Evolutionary conservation across 306 rosid species (phyloP), one percentile per base, ranked within the genome.

Genomic region (Purshia tridentata): DNA sequence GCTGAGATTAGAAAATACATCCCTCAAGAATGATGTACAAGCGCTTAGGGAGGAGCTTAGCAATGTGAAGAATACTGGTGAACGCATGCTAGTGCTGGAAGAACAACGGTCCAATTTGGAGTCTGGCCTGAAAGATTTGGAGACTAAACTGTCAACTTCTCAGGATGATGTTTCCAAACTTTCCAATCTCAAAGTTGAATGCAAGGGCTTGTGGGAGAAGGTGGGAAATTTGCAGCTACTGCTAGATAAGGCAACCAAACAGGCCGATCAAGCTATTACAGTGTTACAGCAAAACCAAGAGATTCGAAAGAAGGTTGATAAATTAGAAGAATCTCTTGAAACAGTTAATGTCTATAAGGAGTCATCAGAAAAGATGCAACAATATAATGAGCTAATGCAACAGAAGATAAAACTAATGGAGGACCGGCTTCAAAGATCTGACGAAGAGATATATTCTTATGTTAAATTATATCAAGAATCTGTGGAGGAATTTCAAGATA

Each of bases 401-500:
- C 87, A 91, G 74, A 94, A 90, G 80, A 81, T 94, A 69, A 82
- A 80, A 65, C 65, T 80, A 22, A 83, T 94, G 89, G 99, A 91
- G 83, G 92, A 83, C 35, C 89, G 86, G 60, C 90, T 94, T 78
- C 88, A 88, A 84, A 87, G 72, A 60, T 91, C 99, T 3, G 98
- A 94, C 48, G 92, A 90, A 69, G 99, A 94, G 72, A 81, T 91
- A 74, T 75, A 82, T 62, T 88, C 97, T 68, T 91, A 87, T 75
- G 84, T 91, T 82, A 84, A 84, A 60, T 80, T 91, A 81, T 89
- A 94, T 91, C 89, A 94, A 76, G 93, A 91, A 62, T 91, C 99
- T 23, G 90, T 83, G 72, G 84, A 76, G 61, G 98, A 91, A 79
- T 91, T 94, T 84, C 96, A 94, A 78, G 91, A 88, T 46, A 84